Evolutionary conservation across 225 moss, liverwort and hornwort genomes (phyloP), one percentile per base, ranked within the genome.

Genomic region (Neckera pumila): DNA sequence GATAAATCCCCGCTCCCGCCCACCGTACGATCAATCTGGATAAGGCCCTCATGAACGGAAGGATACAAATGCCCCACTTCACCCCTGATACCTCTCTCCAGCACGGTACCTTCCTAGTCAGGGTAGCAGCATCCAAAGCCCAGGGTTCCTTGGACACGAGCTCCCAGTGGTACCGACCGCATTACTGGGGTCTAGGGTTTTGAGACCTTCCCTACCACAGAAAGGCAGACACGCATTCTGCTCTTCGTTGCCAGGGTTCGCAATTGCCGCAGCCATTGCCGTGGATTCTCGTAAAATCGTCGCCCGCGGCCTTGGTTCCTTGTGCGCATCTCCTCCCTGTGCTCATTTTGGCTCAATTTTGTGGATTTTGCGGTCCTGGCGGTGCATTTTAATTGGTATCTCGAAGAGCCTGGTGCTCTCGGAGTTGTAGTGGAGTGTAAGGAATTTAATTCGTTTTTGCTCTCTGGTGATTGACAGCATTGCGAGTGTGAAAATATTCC

Each of bases 1-100:
- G 73, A 47, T 27, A 47, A 47, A 47, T 31, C 19, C 49, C 2
- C 10, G 58, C 79, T 62, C 53, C 43, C 21, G 7, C 38, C n/a
- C 64, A 86, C 84, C 92, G 90, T 92, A 78, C 60, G 92, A 92
- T 90, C 73, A 20, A 38, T 88, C 66, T 88, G 85, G 92, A 90
- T 92, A 88, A 92, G 92, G 86, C 51, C 59, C 59, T 7, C 7
- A 73, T 42, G 65, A 92, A 92, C 86, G 79, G 85, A 90, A 10
- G 88, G 86, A 85, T 90, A 73, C 73, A 57, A 70, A 72, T 65
- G 71, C 14, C 57, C 43, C 75, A 30, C 43, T 34, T 9, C 7
- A 9, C 26, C 56, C 36, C 8, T 33, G 57, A 77, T 80, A 84
- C 89, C 80, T 65, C 1, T 66, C 49, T 27, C 19, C 3, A 2